Base-by-base conservation (phyloP, 139 green algal species). In the Picochlorum sp. region DNA sequence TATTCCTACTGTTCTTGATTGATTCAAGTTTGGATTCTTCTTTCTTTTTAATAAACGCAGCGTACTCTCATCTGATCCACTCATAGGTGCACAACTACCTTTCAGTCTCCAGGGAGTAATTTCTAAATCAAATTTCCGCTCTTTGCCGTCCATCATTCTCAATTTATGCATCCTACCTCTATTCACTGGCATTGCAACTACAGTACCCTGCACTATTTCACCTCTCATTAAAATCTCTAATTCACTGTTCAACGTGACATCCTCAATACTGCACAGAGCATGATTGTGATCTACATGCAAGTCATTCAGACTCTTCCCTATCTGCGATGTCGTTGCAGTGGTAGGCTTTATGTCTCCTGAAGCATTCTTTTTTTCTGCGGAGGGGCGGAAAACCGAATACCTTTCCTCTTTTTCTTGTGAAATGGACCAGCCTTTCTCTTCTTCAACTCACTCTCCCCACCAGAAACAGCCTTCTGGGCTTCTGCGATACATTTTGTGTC, bases 401-500 rank as follows among this genome's bases (percentile, higher is more conserved):
- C 47, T 21, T 54, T 54, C 7, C 47, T 54, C 47, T 54, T 54
- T 0, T 26, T 54, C n/a, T 21, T 54, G 16, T 21, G 47, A 3
- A 20, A 26, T 24, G n/a, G 18, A 20, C 18, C 47, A 54, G 11
- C 18, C 16, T 20, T 54, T 14, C 11, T 6, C 11, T 26, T 20
- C n/a, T 11, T 41, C 8, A 11, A 9, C 8, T 7, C 34, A 41
- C 11, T 20, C 16, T 20, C n/a, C 11, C 15, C 47, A 20, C 47
- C n/a, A 54, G 47, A 54, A 54, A 54, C 15, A 0, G 47, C 47
- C n/a, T 54, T 0, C 47, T 13, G 18, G 21, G 21, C 51, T 59
- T 34, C 10, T 32, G 41, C 16, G 61, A 41, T 37, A 41, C 57
- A 26, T 47, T 72, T 50, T 13, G 47, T 24, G 21, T 76, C 49